Conservation (phyloP, 805 yeast genomes). For the Sugiyamaella floridensis region DNA sequence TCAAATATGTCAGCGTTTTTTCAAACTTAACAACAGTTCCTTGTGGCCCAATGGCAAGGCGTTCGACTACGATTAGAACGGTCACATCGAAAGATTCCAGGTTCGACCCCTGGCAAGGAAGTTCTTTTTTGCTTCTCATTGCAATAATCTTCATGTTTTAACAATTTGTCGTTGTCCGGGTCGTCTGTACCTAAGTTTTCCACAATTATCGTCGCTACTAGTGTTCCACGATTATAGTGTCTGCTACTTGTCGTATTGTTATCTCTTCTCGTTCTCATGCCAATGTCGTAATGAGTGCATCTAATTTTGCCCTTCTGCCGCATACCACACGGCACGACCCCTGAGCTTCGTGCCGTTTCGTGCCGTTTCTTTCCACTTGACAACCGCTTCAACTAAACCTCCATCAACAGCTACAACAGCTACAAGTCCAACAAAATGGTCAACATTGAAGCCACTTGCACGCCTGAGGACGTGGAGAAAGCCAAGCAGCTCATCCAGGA, state of each 20-base stretch:
- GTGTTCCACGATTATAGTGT: too few species aligned
- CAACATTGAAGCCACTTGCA: neutral
- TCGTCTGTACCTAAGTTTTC: too few species aligned
- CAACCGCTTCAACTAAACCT: too few species aligned
- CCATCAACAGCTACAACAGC: neutral
- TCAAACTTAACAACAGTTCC: slow-evolving; percentile 11
- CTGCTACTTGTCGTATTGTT: too few species aligned
- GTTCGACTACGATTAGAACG: slow-evolving; percentile 22
- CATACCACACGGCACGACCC: neutral
- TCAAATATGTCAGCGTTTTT: slow-evolving; percentile 10
- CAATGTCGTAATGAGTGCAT: too few species aligned
- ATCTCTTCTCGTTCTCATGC: too few species aligned
- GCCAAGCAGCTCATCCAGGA: slow-evolving; percentile 43
- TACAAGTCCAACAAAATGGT: neutral
- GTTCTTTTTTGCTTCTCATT: slow-evolving; percentile 29
- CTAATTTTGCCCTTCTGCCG: too few species aligned
- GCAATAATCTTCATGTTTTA: too few species aligned
- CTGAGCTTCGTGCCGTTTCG: too few species aligned
- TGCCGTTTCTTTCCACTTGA: too few species aligned
- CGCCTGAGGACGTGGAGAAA: slow-evolving; percentile 14
- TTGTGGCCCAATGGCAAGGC: slow-evolving; percentile 27
- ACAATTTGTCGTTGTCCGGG: too few species aligned
- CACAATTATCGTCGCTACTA: too few species aligned
- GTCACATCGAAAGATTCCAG: slow-evolving; percentile 46
- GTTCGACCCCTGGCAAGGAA: slow-evolving; percentile 54